A percentile compares a stretch with the other conserved stretches of the same genome.
Evolutionary conservation across 2,329 filamentous ascomycete species (phyloP).

Genomic region (Fusarium tanahbumbuense): DNA sequence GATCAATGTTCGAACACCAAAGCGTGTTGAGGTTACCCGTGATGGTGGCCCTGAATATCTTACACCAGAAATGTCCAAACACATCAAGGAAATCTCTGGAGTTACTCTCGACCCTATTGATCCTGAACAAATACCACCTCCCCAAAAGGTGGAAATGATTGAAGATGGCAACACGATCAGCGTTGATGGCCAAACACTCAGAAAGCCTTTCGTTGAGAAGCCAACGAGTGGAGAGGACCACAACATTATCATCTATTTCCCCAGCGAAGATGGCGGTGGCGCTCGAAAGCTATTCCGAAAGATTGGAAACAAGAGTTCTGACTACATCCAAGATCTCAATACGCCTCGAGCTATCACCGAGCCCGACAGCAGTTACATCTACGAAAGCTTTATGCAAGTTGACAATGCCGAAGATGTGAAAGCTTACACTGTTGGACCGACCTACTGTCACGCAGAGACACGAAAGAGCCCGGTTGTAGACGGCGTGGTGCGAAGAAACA

Average conservation of each 20-base stretch:
- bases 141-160: conserved; percentile 82
- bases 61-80: conserved; percentile 81
- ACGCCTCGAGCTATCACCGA: conserved; percentile 86
- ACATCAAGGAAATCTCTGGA: conserved; percentile 83
- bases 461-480: conserved; percentile 97
- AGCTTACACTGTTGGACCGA: conserved; percentile 93
- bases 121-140: conserved; percentile 70
- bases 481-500: conserved; percentile 93
- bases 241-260: conserved; percentile 98
- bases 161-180: conserved; percentile 89
- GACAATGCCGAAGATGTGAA: conserved; percentile 99
- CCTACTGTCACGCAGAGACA: conserved; percentile 96
- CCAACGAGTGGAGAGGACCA: conserved; percentile 98
- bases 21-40: conserved; percentile 88
- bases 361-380: conserved; percentile 86
- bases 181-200: conserved; percentile 84
- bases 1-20: conserved; percentile 89
- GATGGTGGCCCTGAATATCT: conserved; percentile 88
- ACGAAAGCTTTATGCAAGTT: conserved; percentile 96
- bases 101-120: conserved; percentile 78
- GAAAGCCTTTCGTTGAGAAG: conserved; percentile 98
- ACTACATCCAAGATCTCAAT: conserved; percentile 82
- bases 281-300: conserved; percentile 94
- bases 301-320: conserved; percentile 98
- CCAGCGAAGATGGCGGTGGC: conserved; percentile 85